Base-by-base conservation (phyloP, 2,329 filamentous ascomycete genomes). In the Grosmannia serpens region DNA sequence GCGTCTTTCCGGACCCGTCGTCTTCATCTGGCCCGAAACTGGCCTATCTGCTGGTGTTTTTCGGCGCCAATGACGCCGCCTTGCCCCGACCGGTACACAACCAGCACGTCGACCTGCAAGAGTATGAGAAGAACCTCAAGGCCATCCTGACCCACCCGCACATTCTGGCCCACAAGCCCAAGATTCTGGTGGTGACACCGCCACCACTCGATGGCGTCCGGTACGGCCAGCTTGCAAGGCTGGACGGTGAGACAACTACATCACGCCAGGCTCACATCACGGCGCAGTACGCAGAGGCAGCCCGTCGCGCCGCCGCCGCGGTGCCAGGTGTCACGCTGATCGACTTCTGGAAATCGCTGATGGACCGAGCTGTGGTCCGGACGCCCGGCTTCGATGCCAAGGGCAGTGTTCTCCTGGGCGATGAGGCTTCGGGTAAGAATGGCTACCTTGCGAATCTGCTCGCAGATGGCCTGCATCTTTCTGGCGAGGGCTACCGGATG, bases 31-130 rank as follows among this genome's bases (percentile, higher is more conserved):
- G 78, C 31, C 78, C 82, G 10, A 80, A 78, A 67, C 78, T 91
- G 59, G 81, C 83, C 59, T 86, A 88, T 65, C 71, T 92, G 63
- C 76, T 87, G 46, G 73, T 96, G 60, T 86, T 95, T 64, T 85
- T 96, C 61, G 94, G 94, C 22, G 89, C 94, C 65, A 97, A 99
- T 69, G 94, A 97, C 71, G 86, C 92, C 4, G 85, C 85, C 58
- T 70, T 95, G 4, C 80, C 83, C 4, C 74, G 81, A 44, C 76
- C 79, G 5, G 76, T 77, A 4, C 84, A 82, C 55, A 75, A 77
- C 11, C 94, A 97, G 71, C 84, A 92, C 69, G 81, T 97, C 9
- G 82, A 89, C 1, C 71, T 96, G n/a, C 79, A 85, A 1, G 73
- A 83, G 61, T 97, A 90, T 75, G 84, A 82, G 68, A 72, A 79